Evolutionary conservation across 164 flowering plant species (phyloP).

Genomic region (Vitis vinifera): DNA sequence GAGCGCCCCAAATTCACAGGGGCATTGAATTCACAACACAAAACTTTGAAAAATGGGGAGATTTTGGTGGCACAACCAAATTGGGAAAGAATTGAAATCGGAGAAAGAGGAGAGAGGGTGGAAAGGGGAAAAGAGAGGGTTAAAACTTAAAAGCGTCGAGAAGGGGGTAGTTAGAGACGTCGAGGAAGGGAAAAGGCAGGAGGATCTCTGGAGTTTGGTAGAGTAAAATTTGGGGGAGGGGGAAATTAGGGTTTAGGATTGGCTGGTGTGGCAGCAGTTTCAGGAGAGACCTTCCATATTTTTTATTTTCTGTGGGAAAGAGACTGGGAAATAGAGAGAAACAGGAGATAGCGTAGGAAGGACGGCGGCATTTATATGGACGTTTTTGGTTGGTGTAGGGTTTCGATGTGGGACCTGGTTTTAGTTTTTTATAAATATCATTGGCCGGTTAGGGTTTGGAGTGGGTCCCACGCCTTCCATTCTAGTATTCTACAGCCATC

Average conservation of each 20-base stretch:
- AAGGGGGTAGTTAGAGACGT: not conserved
- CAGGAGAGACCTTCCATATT: not conserved
- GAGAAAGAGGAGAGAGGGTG: not conserved
- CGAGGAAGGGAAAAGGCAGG: slow-evolving; percentile 5
- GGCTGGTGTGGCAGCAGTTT: not conserved
- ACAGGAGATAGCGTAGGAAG: slow-evolving; percentile 6
- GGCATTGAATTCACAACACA: slow-evolving; percentile 4
- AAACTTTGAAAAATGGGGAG: not conserved
- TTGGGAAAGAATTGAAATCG: not conserved
- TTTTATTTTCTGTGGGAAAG: too few relatives aligned
- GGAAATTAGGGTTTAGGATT: not conserved
- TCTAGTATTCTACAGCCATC: too few relatives aligned
- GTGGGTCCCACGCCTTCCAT: too few relatives aligned
- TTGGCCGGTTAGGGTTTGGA: too few relatives aligned
- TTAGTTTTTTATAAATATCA: too few relatives aligned
- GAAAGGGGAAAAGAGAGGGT: not conserved
- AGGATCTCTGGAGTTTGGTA: not conserved
- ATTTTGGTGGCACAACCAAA: not conserved
- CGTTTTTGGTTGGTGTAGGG: not conserved
- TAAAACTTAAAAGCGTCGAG: not conserved
- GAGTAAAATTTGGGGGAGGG: not conserved
- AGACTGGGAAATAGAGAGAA: not conserved
- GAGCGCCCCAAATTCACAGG: not conserved
- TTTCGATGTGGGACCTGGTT: not conserved
- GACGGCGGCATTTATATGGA: slow-evolving; percentile 4